Evolutionary conservation across 106 monocot species (phyloP), one percentile per base, ranked within the genome.

Genomic region (Acanthochlamys bracteata): DNA sequence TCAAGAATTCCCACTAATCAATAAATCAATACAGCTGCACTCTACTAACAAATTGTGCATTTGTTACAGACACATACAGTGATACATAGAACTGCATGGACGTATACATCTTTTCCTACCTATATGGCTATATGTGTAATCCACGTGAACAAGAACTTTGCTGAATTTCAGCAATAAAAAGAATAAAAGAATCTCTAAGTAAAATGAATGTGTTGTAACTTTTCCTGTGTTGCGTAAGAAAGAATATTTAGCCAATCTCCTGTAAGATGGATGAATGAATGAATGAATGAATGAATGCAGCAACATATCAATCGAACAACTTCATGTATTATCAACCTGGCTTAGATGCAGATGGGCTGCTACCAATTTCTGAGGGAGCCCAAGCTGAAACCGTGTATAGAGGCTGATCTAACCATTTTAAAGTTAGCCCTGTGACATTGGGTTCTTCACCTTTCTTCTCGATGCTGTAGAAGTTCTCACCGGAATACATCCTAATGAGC

Each of bases 341-440:
- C 42, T 42, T 59, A 20, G 72, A 64, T n/a, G 61, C 60, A 66
- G 70, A 54, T 2, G 79, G 73, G 66, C 63, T 70, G 39, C 68
- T 77, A 52, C 71, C 77, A 51, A 72, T 66, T 20, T 74, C 74
- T 12, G 24, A 42, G 0, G 76, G 77, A 7, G 73, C 61, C 95
- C 95, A 96, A 16, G 87, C 82, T 25, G 95, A 90, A 0, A 91
- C 83, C 0, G 95, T 91, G 58, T 82, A 91, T 39, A 96, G 68
- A 59, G 80, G 64, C 54, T 85, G 87, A 49, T 96, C 80, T 27
- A 64, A 7, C 87, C 87, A 90, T 42, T 71, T 75, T 21, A 96
- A 75, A 41, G 80, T 88, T 25, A 96, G 78, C 12, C 71, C 82
- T 7, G 54, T 55, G 4, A 17, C 42, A 40, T 78, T 80, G 7